phyloP scores from a whole-genome alignment of 129 eudicot genomes.

The Ambrosia artemisiifolia region DNA sequence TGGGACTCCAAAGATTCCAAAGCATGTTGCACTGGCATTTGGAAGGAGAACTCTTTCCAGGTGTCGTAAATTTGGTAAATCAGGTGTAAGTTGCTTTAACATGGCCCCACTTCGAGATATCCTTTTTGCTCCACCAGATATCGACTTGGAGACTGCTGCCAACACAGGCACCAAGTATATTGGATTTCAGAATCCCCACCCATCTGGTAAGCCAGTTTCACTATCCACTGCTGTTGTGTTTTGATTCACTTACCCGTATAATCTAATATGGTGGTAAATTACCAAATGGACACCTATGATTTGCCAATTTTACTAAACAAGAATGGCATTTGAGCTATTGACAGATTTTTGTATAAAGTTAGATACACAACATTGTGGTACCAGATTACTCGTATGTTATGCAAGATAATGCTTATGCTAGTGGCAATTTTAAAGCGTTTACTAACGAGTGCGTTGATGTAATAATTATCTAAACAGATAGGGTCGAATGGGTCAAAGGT shows the following conservation, averaged over 20 bases:
- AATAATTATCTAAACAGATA: too few species aligned
- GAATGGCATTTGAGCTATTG: not conserved
- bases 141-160: conserved; percentile 41
- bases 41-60: conserved; percentile 66
- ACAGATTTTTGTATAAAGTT: not conserved
- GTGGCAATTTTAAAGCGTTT: not conserved
- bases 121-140: conserved; percentile 52
- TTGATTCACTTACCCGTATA: not conserved
- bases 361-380: not conserved
- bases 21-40: conserved; percentile 76
- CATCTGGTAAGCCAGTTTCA: conserved; percentile 31
- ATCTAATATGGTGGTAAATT: not conserved
- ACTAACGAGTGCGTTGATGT: not conserved
- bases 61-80: conserved; percentile 57
- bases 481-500: not conserved
- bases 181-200: conserved; percentile 35
- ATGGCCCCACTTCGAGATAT: conserved; percentile 71
- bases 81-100: conserved; percentile 72
- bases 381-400: not conserved
- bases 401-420: not conserved
- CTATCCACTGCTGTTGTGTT: not conserved
- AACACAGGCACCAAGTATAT: conserved; percentile 38
- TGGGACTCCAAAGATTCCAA: conserved; percentile 56
- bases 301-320: not conserved
- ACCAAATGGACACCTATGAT: not conserved